These are phyloP conservation scores for Plectranthus barbatus DNA, from an alignment of 257 asterid species.

Conservation along the genomic window DNA sequence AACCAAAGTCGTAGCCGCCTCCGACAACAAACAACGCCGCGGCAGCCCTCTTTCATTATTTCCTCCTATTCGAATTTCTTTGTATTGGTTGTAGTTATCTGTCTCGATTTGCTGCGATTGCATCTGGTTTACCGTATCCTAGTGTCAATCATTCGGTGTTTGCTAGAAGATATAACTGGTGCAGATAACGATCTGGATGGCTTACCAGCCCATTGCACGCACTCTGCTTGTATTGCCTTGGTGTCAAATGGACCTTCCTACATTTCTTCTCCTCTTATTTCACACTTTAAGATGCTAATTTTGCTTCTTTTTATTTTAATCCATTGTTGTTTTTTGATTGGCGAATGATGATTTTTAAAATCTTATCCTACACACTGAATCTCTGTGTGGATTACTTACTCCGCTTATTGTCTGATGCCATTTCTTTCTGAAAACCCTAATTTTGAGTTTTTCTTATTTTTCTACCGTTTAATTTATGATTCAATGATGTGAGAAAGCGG, in stretches of 20 bases:
- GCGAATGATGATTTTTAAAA: slow-evolving; percentile 34
- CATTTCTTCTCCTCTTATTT: background rate
- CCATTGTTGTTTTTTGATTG: background rate
- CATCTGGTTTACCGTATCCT: slow-evolving; percentile 82
- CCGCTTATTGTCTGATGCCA: slow-evolving; percentile 86
- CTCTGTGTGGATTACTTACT: slow-evolving; percentile 44
- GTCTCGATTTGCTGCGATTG: slow-evolving; percentile 4
- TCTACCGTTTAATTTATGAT: background rate
- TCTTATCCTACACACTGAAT: slow-evolving; percentile 67
- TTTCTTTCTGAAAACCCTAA: background rate
- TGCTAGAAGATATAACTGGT: slow-evolving; percentile 63
- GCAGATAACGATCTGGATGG: slow-evolving; percentile 46
- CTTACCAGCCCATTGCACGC: slow-evolving; percentile 86
- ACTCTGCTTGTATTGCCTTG: slow-evolving; percentile 41
- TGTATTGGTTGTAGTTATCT: background rate
- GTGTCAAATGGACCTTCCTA: slow-evolving; percentile 75
- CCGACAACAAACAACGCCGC: background rate
- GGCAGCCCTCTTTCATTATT: background rate
- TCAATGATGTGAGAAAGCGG: slow-evolving; percentile 62
- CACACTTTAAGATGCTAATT: background rate
- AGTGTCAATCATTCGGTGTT: slow-evolving; percentile 17
- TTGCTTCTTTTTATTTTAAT: background rate
- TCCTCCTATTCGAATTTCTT: too few relatives aligned
- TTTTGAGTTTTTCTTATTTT: background rate
- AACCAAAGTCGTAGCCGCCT: slow-evolving; percentile 1